Percentiles rank a stretch among this genome's conserved stretches.
phyloP scores from a whole-genome alignment of 306 rosid genomes.

The Trifolium pratense region DNA sequence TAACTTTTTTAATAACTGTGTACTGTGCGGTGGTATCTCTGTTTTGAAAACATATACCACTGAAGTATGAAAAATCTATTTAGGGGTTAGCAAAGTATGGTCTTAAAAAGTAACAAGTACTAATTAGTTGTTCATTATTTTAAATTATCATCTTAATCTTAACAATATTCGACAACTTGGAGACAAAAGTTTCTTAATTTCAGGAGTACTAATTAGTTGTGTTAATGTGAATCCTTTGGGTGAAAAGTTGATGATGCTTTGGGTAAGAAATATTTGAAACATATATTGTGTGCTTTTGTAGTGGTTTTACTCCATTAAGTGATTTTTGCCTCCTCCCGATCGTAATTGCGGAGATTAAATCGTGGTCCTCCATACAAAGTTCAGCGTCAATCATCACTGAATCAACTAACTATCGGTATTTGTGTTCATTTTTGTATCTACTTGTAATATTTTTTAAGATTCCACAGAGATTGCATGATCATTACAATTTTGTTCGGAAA shows the following conservation, averaged over 20 bases:
- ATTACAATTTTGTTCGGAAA: no score
- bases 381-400: no score
- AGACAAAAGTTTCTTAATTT: conserved; percentile 14
- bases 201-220: conserved; percentile 11
- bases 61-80: not conserved
- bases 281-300: not conserved
- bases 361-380: no score
- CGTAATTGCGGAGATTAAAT: no score
- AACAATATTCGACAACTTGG: not conserved
- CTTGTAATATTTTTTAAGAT: no score
- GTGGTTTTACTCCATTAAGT: not conserved
- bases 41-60: not conserved
- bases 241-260: not conserved
- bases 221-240: not conserved
- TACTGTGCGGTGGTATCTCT: not conserved
- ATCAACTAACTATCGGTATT: no score
- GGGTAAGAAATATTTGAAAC: not conserved
- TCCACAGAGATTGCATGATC: no score
- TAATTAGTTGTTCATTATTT: not conserved
- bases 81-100: not conserved
- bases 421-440: no score
- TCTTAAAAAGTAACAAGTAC: not conserved
- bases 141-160: not conserved
- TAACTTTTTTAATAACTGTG: no score
- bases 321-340: no score